Evolutionary conservation across 108 stramenopile species (phyloP).

Genomic region (Conticribra weissflogii): DNA sequence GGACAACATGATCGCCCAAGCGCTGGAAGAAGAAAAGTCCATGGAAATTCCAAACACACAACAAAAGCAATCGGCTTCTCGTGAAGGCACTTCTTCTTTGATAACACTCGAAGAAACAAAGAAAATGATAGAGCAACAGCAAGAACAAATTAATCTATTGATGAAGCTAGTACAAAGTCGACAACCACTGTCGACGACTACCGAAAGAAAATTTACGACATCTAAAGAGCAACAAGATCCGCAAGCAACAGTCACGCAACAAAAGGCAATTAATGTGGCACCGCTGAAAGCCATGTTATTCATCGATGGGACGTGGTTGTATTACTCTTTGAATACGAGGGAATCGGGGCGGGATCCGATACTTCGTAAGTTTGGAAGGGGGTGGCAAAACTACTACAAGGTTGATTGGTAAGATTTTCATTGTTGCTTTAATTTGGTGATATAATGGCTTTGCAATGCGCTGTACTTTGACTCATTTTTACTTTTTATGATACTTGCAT

Average conservation of each 20-base stretch:
- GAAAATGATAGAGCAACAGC: constrained; percentile 58
- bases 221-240: background rate
- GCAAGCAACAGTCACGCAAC: constrained; percentile 10
- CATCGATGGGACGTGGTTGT: constrained; percentile 93
- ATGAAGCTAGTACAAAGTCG: constrained; percentile 47
- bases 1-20: constrained; percentile 19
- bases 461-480: background rate
- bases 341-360: constrained; percentile 56
- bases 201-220: background rate
- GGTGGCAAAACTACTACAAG: constrained; percentile 68
- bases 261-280: constrained; percentile 40
- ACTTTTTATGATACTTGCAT: background rate
- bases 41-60: background rate
- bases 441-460: too few species aligned
- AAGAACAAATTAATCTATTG: constrained; percentile 58
- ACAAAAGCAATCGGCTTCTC: background rate
- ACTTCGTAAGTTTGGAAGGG: constrained; percentile 60
- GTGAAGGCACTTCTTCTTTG: background rate
- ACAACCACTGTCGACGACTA: constrained; percentile 13
- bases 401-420: constrained; percentile 63
- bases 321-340: constrained; percentile 73
- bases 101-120: constrained; percentile 36
- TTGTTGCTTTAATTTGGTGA: background rate
- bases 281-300: constrained; percentile 88
- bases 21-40: constrained; percentile 10